Percentiles rank a stretch among this genome's conserved stretches.
These are phyloP conservation scores for Cicer arietinum DNA, from an alignment of 306 rosid species.

Conservation along the genomic window DNA sequence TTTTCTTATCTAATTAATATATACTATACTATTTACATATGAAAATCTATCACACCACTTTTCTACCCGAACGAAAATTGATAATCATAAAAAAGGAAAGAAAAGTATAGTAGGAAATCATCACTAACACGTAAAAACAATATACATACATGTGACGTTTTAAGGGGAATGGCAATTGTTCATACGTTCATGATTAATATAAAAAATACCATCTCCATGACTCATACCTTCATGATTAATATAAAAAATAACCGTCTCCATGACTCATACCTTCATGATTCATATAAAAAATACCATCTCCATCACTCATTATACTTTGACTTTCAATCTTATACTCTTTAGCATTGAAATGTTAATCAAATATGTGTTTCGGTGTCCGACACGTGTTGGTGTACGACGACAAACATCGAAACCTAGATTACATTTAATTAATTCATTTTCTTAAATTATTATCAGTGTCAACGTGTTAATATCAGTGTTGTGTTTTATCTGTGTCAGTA, in stretches of 20 bases:
- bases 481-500: no score
- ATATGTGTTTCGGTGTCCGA: no score
- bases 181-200: not conserved
- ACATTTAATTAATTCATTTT: no score
- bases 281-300: conserved; percentile 19
- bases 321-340: conserved; percentile 2
- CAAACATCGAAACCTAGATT: no score
- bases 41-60: conserved; percentile 16
- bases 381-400: no score
- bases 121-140: conserved; percentile 32
- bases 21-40: not conserved
- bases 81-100: conserved; percentile 16
- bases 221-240: conserved; percentile 1
- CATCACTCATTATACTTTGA: conserved; percentile 33
- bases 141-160: conserved; percentile 18
- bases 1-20: conserved; percentile 9
- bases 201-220: conserved; percentile 30
- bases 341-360: no score
- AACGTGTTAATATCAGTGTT: no score
- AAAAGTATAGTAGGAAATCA: not conserved
- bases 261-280: not conserved
- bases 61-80: conserved; percentile 1
- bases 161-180: conserved; percentile 36
- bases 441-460: no score
- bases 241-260: conserved; percentile 19